Base-by-base conservation (phyloP, 148 eudicot species). In the Salicornia ramosissima region DNA sequence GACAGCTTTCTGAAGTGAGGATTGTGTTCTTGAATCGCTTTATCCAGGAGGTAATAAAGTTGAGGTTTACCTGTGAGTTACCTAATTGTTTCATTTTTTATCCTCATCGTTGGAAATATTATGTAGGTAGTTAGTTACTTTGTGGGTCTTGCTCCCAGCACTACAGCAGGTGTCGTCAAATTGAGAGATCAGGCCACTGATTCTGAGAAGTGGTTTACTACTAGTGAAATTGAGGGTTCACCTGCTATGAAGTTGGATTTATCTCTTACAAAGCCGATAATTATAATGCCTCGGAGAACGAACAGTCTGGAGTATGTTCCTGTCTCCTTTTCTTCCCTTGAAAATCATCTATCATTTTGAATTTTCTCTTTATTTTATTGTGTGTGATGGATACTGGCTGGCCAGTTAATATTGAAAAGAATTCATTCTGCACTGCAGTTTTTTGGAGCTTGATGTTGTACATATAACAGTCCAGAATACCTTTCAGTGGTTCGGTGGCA, bases 1-100 rank as follows among this genome's bases (percentile, higher is more conserved):
- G 98, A 39, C 88, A 88, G 82, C 84, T 93, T 70, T 93, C 98
- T 55, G 98, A 93, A 93, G 98, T 93, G 5, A 88, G 90, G 68
- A 70, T 93, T 79, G 87, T 93, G 68, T 93, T 84, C 75, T 81
- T 93, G 80, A 88, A 93, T 75, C 96, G 98, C 58, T 93, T 93
- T 82, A 47, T 93, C 64, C 95, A 90, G 85, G 98, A 93, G 97
- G 98, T 90, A 80, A 73, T 26, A 8, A 61, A 67, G 42, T 52
- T 15, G 11, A 29, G 19, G 28, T 30, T 65, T 62, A 34, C 22
- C 18, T 25, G 56, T 36, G 67, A n/a, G 30, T 28, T 22, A 56
- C 49, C 63, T 72, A 26, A 60, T 36, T 54, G 25, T 72, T 54
- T 30, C 69, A 22, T 45, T 74, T 60, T n/a, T 15, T 46, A 34